These are phyloP conservation scores for Paraconiothyrium sp. DNA, from an alignment of 2,329 filamentous ascomycete species.

Conservation along the genomic window DNA sequence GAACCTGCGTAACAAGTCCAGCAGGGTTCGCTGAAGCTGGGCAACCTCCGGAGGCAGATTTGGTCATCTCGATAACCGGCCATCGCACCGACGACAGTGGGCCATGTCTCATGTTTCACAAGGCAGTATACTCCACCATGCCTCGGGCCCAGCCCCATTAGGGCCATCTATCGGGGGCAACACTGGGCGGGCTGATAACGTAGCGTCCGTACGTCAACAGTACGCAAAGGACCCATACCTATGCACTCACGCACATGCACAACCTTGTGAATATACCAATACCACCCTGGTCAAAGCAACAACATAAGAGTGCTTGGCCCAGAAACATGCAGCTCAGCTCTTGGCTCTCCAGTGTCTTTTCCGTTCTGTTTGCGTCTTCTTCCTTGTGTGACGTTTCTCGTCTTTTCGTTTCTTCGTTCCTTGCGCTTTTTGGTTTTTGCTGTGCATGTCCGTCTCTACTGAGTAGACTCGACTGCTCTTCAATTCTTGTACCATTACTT, in stretches of 20 bases:
- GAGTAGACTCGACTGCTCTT: neutral
- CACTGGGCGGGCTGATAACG: neutral
- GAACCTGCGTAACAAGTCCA: neutral
- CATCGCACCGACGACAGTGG: neutral
- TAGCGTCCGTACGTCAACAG: constrained; percentile 4
- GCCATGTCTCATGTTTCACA: constrained; percentile 8
- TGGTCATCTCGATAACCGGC: neutral
- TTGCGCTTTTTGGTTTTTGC: neutral
- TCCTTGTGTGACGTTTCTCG: neutral
- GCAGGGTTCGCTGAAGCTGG: neutral
- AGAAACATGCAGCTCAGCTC: neutral
- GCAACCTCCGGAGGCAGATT: neutral
- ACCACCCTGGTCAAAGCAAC: neutral
- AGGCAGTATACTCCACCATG: neutral
- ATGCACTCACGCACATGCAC: constrained; percentile 1
- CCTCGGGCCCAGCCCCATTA: constrained; percentile 6
- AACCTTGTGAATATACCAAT: neutral
- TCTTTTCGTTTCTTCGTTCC: neutral
- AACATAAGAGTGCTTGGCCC: constrained; percentile 2
- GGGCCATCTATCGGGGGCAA: constrained; percentile 1
- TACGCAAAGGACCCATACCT: neutral
- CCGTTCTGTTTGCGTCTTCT: neutral
- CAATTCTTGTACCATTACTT: neutral
- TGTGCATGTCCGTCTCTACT: constrained; percentile 1
- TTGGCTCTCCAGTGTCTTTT: constrained; percentile 3